Evolutionary conservation across 2,329 filamentous ascomycete species (phyloP).

Genomic region (Ophiognomonia clavigignenti-juglandacearum): DNA sequence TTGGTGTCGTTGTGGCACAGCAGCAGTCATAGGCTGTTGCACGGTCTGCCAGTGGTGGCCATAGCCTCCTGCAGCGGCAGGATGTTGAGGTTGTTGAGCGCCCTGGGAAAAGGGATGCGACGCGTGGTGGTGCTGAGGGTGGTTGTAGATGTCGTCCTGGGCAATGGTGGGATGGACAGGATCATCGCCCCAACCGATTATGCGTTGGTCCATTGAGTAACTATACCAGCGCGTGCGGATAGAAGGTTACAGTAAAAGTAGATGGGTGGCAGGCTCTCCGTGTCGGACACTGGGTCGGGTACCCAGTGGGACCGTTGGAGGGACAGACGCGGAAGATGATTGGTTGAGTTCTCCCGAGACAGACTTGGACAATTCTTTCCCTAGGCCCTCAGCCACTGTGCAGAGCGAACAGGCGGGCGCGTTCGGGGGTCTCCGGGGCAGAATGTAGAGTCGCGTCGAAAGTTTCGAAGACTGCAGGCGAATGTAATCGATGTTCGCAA

Average conservation of each 20-base stretch:
- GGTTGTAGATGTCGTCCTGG: constrained; percentile 15
- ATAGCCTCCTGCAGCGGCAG: constrained; percentile 16
- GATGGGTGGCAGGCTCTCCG: background rate
- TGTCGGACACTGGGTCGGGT: no score
- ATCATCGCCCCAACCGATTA: constrained; percentile 17
- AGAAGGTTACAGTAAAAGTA: background rate
- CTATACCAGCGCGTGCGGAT: no score
- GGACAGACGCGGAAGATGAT: constrained; percentile 5
- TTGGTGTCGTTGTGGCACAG: constrained; percentile 16
- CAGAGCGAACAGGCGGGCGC: background rate
- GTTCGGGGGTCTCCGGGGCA: no score
- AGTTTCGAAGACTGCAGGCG: no score
- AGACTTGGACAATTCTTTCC: constrained; percentile 4
- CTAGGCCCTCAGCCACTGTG: background rate
- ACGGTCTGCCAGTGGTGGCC: constrained; percentile 19
- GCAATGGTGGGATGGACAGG: constrained; percentile 15
- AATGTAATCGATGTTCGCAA: no score
- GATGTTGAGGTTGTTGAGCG: constrained; percentile 16
- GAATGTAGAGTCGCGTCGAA: no score
- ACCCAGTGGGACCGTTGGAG: constrained; percentile 10
- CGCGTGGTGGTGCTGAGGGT: constrained; percentile 8
- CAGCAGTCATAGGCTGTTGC: constrained; percentile 16
- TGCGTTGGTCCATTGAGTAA: constrained; percentile 17
- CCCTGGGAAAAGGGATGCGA: constrained; percentile 14
- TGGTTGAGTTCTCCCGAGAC: constrained; percentile 11